Evolutionary conservation across 306 rosid genomes (phyloP), one percentile per base, ranked within the genome.

Genomic region (Acacia melanoxylon): DNA sequence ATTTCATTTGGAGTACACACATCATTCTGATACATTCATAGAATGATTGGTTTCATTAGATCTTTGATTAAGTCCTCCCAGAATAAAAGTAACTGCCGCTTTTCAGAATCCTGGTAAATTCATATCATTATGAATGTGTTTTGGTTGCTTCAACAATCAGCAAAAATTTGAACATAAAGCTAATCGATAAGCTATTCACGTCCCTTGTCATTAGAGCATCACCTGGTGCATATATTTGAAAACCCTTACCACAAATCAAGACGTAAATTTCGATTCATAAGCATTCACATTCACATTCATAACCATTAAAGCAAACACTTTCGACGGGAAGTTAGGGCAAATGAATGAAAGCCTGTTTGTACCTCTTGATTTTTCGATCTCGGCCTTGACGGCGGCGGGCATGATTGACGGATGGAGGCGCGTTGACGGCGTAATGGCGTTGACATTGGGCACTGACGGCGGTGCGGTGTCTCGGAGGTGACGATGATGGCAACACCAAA

Each of bases 1-100:
- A 54, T 68, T 73, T 66, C 1, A 74, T 78, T 63, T 81, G 75
- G 54, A 35, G 19, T 67, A n/a, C n/a, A 27, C 73, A 7, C 45
- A 35, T 72, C n/a, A 13, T 63, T 67, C 37, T 66, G 74, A 75
- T 61, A 14, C 25, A 62, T 8, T 54, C 25, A 20, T 29, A 68
- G 63, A 76, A 44, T 83, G 46, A 17, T 4, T 45, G 37, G 15
- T 76, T 52, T 56, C 61, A 25, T 69, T 80, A 24, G 68, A 59
- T 41, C 70, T 68, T 69, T 15, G 42, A 20, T 80, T 25, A 37
- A 25, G 20, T 5, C 19, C 40, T 59, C 41, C 24, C 63, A 71
- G 20, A 80, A 72, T 25, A 31, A 4, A 22, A 22, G 31, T 10
- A 22, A 3, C 40, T 62, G 10, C 41, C 31, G 41, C 2, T 31